These are phyloP conservation scores for Phytopythium kandeliae DNA, from an alignment of 352 stramenopile genomes.

Conservation along the genomic window DNA sequence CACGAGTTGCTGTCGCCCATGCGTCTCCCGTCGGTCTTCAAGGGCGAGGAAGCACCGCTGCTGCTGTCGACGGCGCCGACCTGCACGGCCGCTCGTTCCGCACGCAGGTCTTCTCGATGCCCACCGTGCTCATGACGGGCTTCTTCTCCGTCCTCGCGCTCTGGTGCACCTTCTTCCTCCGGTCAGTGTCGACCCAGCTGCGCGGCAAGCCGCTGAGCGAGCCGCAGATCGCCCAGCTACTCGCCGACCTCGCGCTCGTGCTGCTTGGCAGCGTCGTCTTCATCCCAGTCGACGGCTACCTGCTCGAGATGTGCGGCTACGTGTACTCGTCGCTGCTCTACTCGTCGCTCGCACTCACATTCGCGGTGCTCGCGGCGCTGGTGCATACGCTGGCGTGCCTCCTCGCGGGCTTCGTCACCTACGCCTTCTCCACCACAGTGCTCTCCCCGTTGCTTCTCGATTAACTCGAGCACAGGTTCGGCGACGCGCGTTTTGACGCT, in stretches of 20 bases:
- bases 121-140: constrained; percentile 65
- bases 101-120: constrained; percentile 48
- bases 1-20: constrained; percentile 54
- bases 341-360: constrained; percentile 35
- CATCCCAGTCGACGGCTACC: constrained; percentile 63
- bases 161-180: constrained; percentile 84
- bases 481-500: constrained; percentile 82
- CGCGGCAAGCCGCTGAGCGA: constrained; percentile 40
- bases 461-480: constrained; percentile 70
- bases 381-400: constrained; percentile 33
- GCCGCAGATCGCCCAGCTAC: constrained; percentile 28
- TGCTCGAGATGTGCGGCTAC: constrained; percentile 73
- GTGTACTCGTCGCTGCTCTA: constrained; percentile 41
- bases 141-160: constrained; percentile 74
- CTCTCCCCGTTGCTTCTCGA: constrained; percentile 82
- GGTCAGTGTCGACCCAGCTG: constrained; percentile 51
- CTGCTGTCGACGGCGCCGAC: constrained; percentile 33
- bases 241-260: constrained; percentile 51
- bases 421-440: constrained; percentile 79
- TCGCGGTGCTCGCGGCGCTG: constrained; percentile 31
- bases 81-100: constrained; percentile 54
- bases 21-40: constrained; percentile 48
- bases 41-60: constrained; percentile 42
- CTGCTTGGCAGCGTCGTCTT: constrained; percentile 65
- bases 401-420: constrained; percentile 55